phyloP scores from a whole-genome alignment of 495 filamentous ascomycete genomes.

The Pyrenula aspistea region DNA sequence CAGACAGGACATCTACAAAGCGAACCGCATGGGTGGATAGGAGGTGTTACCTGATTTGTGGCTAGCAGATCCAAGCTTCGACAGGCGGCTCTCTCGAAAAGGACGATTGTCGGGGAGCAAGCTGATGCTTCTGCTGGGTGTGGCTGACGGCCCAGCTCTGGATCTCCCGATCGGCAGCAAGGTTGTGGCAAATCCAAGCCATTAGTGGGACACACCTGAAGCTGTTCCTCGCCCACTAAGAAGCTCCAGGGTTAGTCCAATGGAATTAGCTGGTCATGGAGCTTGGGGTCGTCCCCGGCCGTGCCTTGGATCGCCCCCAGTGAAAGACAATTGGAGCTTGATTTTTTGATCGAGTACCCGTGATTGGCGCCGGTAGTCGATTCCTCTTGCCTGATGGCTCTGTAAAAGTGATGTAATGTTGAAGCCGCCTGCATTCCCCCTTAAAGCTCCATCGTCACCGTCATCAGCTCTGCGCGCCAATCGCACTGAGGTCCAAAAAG shows the following conservation, averaged over 20 bases:
- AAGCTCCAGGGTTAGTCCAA: background rate
- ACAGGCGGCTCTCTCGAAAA: background rate
- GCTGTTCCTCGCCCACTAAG: background rate
- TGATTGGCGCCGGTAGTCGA: background rate
- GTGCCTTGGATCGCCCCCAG: background rate
- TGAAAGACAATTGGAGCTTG: background rate
- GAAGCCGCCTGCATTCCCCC: background rate
- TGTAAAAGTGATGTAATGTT: background rate
- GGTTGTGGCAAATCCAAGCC: background rate
- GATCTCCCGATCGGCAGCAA: background rate
- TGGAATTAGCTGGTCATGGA: background rate
- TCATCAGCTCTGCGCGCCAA: background rate
- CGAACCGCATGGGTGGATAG: too few relatives aligned
- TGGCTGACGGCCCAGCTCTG: background rate
- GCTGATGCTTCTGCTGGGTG: background rate
- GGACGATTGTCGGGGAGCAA: background rate
- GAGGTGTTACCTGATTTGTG: too few relatives aligned
- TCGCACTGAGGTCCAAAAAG: background rate
- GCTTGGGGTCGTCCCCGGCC: background rate
- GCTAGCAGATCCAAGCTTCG: background rate
- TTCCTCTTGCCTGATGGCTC: background rate
- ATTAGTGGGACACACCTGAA: background rate
- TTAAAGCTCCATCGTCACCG: background rate
- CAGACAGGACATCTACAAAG: too few relatives aligned
- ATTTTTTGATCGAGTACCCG: background rate